Evolutionary conservation across 768 basidiomycete species (phyloP), one percentile per base, ranked within the genome.

Genomic region (Glaciozyma martinii): DNA sequence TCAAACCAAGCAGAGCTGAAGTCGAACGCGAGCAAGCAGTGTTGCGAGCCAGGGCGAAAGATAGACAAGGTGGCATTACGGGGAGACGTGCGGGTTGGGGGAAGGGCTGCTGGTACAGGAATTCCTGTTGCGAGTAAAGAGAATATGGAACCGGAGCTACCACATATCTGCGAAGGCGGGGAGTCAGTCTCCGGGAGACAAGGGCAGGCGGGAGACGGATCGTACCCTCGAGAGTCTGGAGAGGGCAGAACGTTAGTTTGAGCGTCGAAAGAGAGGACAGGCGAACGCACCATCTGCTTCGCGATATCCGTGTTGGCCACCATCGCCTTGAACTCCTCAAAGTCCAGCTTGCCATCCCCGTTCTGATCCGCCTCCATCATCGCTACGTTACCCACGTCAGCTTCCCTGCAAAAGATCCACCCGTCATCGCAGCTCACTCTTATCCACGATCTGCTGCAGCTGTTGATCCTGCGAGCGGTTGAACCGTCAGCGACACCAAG

Each of bases 321-420:
- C 85, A 98, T 97, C 73, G 84, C 82, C 3, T 91, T 85, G 77
- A 99, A 99, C 78, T 98, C 95, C 62, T 95, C 92, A 72, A 99
- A 99, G 78, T 84, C 90, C 66, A 99, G 82, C 77, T 93, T 98
- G 32, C 95, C 95, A 75, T 99, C 95, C 3, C 80, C 92, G 74
- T 99, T 93, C 76, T 90, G 88, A 75, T 99, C 95, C 16, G 93
- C 95, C 78, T 99, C 95, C 91, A 99, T 92, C 76, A 99, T 99
- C 13, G 95, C 66, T 70, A 52, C 16, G 37, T 12, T 2, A 3
- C 15, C 12, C 50, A 25, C 2, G 59, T 47, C 44, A 59, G 59
- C 21, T 19, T 37, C 33, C 5, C 8, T 21, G 1, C 40, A 6
- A 16, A 8, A 25, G 5, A n/a, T 21, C 32, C 15, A 8, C 7